Conservation (phyloP, 1,284 basidiomycete genomes). For the Vanrija humicola region DNA sequence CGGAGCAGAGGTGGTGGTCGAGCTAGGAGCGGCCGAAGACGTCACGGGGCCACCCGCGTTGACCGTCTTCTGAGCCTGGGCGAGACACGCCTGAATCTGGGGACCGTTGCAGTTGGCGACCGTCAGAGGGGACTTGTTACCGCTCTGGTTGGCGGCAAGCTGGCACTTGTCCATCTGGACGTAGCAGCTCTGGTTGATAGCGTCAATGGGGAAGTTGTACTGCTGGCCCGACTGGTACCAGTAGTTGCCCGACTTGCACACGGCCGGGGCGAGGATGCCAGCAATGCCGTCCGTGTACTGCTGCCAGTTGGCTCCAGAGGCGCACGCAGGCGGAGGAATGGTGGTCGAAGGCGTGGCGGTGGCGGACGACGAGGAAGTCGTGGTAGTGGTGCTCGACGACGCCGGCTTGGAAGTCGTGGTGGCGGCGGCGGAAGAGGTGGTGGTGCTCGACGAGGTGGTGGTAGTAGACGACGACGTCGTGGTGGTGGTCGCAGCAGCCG, state of each 20-base stretch:
- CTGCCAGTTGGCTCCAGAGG: neutral
- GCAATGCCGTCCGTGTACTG: neutral
- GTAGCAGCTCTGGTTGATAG: conserved; percentile 26
- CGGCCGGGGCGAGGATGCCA: neutral
- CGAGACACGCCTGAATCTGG: conserved; percentile 5
- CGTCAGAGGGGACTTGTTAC: conserved; percentile 21
- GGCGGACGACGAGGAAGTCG: too few relatives aligned
- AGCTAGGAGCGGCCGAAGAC: conserved; percentile 10
- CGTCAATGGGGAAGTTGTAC: conserved; percentile 26
- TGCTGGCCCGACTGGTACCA: conserved; percentile 9
- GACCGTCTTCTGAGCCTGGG: neutral
- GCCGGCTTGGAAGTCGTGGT: too few relatives aligned
- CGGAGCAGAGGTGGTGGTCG: conserved; percentile 29
- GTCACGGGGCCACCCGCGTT: too few relatives aligned
- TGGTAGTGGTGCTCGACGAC: too few relatives aligned
- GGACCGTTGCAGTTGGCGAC: conserved; percentile 18
- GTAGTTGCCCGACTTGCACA: neutral
- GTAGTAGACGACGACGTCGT: too few relatives aligned
- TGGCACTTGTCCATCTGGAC: conserved; percentile 27
- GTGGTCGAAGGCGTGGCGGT: too few relatives aligned
- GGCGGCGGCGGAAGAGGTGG: too few relatives aligned
- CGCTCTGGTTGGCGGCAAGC: conserved; percentile 20
- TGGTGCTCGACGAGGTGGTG: too few relatives aligned
- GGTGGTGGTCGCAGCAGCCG: too few relatives aligned
- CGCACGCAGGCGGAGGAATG: too few relatives aligned